phyloP scores from a whole-genome alignment of 2,329 filamentous ascomycete genomes.

The Fusarium brevicatenulatum region DNA sequence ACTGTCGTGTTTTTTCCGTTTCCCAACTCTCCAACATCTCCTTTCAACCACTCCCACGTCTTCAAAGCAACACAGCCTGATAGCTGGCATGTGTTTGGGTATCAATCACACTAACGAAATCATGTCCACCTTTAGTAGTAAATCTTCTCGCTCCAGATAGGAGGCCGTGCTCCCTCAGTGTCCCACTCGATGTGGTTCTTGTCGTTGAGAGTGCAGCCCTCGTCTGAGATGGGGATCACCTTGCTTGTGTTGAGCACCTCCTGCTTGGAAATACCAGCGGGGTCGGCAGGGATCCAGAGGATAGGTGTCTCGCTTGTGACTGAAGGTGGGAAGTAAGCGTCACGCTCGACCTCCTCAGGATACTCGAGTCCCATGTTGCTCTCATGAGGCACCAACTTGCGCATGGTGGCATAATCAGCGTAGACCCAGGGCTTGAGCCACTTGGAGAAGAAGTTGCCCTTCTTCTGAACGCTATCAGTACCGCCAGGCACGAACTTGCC shows the following conservation, averaged over 20 bases:
- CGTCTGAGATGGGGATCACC: conserved; percentile 77
- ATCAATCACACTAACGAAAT: conserved; percentile 42
- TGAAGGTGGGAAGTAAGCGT: conserved; percentile 79
- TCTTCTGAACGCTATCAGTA: conserved; percentile 49
- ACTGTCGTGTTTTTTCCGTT: background rate
- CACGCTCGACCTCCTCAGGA: conserved; percentile 66
- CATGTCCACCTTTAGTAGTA: conserved; percentile 50
- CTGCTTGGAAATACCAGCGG: conserved; percentile 74
- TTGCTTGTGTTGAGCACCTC: conserved; percentile 74
- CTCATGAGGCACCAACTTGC: conserved; percentile 73
- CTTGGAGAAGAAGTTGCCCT: conserved; percentile 63
- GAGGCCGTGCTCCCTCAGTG: conserved; percentile 53
- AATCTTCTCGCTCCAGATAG: conserved; percentile 58
- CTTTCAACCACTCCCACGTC: background rate
- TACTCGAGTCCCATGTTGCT: conserved; percentile 64
- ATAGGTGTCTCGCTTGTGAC: conserved; percentile 69
- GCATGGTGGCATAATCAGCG: conserved; percentile 75
- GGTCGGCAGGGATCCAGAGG: conserved; percentile 81
- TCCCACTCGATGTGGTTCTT: conserved; percentile 63
- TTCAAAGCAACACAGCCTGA: conserved; percentile 36
- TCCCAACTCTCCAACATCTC: background rate
- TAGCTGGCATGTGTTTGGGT: conserved; percentile 41
- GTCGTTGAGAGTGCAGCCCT: conserved; percentile 75
- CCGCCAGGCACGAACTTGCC: conserved; percentile 38
- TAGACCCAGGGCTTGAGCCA: conserved; percentile 83